These are phyloP conservation scores for Aspergillus avenaceus DNA, from an alignment of 495 filamentous ascomycete genomes.

Conservation along the genomic window DNA sequence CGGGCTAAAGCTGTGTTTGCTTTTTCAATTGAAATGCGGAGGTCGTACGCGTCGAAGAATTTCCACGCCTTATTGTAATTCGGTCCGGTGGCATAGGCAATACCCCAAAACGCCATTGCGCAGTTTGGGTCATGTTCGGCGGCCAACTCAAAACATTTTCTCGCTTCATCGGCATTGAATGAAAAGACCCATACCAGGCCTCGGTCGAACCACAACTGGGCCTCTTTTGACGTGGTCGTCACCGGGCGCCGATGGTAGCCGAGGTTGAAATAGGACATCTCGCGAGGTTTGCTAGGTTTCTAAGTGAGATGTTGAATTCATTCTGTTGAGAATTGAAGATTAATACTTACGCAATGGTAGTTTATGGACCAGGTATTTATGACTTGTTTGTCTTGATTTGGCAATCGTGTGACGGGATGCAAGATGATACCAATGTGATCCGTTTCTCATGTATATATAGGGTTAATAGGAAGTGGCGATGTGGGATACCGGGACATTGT, in stretches of 20 bases:
- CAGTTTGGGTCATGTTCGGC: conserved; percentile 47
- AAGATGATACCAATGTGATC: too few relatives aligned
- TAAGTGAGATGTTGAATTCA: too few relatives aligned
- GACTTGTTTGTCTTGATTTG: too few relatives aligned
- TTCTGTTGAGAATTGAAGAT: too few relatives aligned
- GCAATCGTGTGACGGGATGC: too few relatives aligned
- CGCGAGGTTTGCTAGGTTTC: neutral
- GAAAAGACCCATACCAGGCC: conserved; percentile 59
- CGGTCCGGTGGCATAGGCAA: conserved; percentile 57
- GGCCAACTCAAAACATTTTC: conserved; percentile 55
- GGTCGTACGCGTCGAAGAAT: conserved; percentile 50
- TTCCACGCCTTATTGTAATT: conserved; percentile 72
- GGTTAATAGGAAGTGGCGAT: too few relatives aligned
- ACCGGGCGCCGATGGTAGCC: conserved; percentile 46
- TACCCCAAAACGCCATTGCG: conserved; percentile 62
- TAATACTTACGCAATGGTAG: too few relatives aligned
- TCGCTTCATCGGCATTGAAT: conserved; percentile 63
- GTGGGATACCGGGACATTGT: too few relatives aligned
- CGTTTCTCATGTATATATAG: too few relatives aligned
- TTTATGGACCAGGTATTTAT: too few relatives aligned
- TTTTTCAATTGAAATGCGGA: conserved; percentile 31
- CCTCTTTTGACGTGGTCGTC: conserved; percentile 38
- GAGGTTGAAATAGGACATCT: conserved; percentile 50
- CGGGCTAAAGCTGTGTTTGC: conserved; percentile 32
- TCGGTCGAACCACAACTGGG: conserved; percentile 58